Base-by-base conservation (phyloP, 495 filamentous ascomycete genomes). In the Platismatia glauca region DNA sequence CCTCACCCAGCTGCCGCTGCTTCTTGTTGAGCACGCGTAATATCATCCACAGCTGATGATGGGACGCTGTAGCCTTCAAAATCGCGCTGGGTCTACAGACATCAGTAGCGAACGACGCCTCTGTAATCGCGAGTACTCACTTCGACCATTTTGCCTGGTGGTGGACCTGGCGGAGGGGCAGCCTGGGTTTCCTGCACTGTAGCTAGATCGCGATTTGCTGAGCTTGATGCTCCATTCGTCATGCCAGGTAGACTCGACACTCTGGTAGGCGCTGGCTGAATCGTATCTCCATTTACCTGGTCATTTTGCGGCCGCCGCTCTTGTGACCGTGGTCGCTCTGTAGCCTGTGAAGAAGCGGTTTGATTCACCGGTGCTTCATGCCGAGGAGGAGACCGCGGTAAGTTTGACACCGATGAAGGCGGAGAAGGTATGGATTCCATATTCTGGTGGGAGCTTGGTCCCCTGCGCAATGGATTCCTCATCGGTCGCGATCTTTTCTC, bases 11-110 rank as follows among this genome's bases (percentile, higher is more conserved):
- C 83, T 58, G 75, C 79, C 29, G 84, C 79, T 46, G 89, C 89
- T 74, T 95, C 91, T 66, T 81, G 84, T 71, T 96, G 81, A 16
- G 90, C 91, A 68, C 86, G 85, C 20, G 88, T 87, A 57, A 95
- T 96, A 31, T 91, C 89, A 70, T 96, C 91, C 64, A 86, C 79
- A 48, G 77, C 79, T 12, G 82, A 71, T 22, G 84, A 79, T 22
- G 87, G 87, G 29, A 93, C 82, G 22, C 79, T 87, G 71, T 85
- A 94, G 7, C 82, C 82, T 71, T 84, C 82, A 3, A 79, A 75
- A 66, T 85, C 82, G 33, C 79, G 78, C 62, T 78, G 78, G 20
- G 76, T 73, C 74, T 81, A 57, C 38, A 60, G 11, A 13, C 33
- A 59, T 67, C 63, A 68, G 55, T 41, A 64, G 6, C 29, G 29